Conservation (phyloP, 306 rosid genomes). For the Vigna angularis region DNA sequence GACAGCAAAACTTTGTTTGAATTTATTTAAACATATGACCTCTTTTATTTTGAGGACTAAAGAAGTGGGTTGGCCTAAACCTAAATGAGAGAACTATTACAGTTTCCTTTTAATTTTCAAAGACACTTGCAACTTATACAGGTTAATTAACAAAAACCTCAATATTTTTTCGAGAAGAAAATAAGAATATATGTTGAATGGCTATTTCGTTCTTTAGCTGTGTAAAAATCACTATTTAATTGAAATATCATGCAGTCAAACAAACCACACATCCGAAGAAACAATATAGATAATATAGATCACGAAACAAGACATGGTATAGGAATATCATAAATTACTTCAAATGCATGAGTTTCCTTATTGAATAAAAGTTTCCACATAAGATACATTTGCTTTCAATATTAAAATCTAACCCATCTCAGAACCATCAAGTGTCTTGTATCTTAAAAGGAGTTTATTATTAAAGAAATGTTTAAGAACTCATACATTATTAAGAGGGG, state of each 20-base stretch:
- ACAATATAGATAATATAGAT: not conserved
- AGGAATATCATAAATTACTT: not conserved
- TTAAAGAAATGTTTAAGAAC: not conserved
- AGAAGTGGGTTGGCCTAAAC: no score
- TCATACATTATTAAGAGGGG: not conserved
- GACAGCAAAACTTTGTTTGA: no score
- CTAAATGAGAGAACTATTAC: not conserved
- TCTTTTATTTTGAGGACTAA: no score
- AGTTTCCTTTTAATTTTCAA: not conserved
- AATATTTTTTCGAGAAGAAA: not conserved
- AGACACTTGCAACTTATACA: not conserved
- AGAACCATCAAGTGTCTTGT: slow-evolving; percentile 19
- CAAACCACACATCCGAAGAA: not conserved
- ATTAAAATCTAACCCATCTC: slow-evolving; percentile 2
- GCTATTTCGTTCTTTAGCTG: not conserved
- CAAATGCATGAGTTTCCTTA: not conserved
- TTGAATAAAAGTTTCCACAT: not conserved
- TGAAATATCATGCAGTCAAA: not conserved
- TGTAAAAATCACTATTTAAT: not conserved
- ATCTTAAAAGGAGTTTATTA: not conserved
- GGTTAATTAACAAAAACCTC: not conserved
- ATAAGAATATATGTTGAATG: not conserved
- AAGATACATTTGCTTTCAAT: not conserved
- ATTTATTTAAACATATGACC: no score
- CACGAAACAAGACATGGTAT: no score